Evolutionary conservation across 306 rosid species (phyloP).

Genomic region (Myrica gale): DNA sequence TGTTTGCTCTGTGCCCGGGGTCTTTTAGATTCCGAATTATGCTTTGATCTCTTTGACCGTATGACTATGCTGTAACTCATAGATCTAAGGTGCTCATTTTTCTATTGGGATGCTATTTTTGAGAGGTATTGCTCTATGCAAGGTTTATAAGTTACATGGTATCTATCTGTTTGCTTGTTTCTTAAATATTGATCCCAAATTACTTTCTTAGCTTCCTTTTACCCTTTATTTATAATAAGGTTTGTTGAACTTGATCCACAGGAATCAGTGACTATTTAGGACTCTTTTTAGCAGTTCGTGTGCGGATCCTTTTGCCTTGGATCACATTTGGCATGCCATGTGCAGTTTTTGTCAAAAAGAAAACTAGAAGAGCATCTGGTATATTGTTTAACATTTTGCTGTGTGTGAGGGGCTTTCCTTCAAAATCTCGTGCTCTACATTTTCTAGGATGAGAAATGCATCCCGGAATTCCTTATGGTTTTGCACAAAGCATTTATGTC

Average conservation of each 20-base stretch:
- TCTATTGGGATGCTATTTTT: background rate
- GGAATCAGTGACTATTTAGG: constrained; percentile 1
- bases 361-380: constrained; percentile 26
- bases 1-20: background rate
- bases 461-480: background rate
- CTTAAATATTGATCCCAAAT: background rate
- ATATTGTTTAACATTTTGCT: background rate
- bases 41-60: background rate
- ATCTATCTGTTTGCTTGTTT: background rate
- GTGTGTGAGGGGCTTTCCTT: background rate
- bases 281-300: background rate
- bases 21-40: background rate
- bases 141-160: background rate
- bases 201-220: background rate
- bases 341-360: constrained; percentile 36
- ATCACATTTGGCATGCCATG: constrained; percentile 50
- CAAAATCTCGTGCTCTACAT: background rate
- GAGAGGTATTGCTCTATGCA: background rate
- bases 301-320: constrained; percentile 1
- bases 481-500: background rate
- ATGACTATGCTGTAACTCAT: too few species aligned
- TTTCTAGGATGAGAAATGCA: background rate
- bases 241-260: constrained; percentile 28
- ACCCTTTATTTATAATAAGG: background rate
- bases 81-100: too few species aligned